Conservation (phyloP, 2,329 filamentous ascomycete species). For the Trichophyton equinum region DNA sequence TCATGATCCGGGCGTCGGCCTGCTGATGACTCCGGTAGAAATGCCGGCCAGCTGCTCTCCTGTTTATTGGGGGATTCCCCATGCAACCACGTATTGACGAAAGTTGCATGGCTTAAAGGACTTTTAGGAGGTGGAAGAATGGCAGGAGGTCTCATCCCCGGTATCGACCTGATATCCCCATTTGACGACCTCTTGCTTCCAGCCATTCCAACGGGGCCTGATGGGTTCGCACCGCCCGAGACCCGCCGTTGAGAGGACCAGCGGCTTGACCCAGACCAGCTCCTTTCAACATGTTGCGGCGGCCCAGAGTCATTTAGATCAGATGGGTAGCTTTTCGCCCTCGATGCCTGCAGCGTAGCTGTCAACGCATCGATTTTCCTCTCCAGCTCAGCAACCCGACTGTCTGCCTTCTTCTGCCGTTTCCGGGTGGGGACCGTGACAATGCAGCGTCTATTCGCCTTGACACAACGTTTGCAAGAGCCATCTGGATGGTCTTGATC, state of each 20-base stretch:
- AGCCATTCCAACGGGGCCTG: slow-evolving; percentile 8
- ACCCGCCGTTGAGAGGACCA: neutral
- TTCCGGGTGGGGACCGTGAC: slow-evolving; percentile 66
- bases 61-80: slow-evolving; percentile 6
- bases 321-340: slow-evolving; percentile 13
- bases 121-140: slow-evolving; percentile 10
- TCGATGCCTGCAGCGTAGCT: slow-evolving; percentile 55
- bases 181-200: slow-evolving; percentile 24
- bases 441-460: slow-evolving; percentile 64
- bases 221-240: neutral
- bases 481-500: slow-evolving; percentile 51
- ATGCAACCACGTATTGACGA: slow-evolving; percentile 2
- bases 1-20: slow-evolving; percentile 17
- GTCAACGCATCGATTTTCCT: slow-evolving; percentile 85
- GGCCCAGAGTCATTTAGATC: neutral
- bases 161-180: slow-evolving; percentile 19
- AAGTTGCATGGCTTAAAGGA: slow-evolving; percentile 1
- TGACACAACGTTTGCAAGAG: slow-evolving; percentile 63
- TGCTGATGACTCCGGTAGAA: slow-evolving; percentile 7
- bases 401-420: slow-evolving; percentile 84
- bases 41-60: slow-evolving; percentile 14
- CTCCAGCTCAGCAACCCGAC: slow-evolving; percentile 76
- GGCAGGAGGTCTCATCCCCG: neutral
- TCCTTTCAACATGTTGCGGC: neutral
- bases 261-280: neutral